Evolutionary conservation across 2,329 filamentous ascomycete genomes (phyloP).

Genomic region (Venturia pyrina): DNA sequence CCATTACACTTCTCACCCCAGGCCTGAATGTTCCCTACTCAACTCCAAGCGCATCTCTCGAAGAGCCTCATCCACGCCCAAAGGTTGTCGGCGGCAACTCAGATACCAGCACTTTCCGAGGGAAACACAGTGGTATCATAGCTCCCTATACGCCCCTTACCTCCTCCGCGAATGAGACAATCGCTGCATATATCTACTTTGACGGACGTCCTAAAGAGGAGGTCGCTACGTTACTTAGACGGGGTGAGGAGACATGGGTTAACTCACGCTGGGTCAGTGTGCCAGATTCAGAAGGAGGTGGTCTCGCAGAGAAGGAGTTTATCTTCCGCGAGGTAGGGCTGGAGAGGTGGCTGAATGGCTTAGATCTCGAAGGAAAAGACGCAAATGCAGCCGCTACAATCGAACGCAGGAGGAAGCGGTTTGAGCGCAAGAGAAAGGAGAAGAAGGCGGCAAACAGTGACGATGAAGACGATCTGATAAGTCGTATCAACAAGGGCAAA

Average conservation of each 20-base stretch:
- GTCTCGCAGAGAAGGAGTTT: slow-evolving; percentile 91
- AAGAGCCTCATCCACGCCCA: slow-evolving; percentile 70
- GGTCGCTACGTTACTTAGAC: slow-evolving; percentile 82
- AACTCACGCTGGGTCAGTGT: slow-evolving; percentile 97
- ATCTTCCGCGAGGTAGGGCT: slow-evolving; percentile 93
- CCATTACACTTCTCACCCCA: slow-evolving; percentile 87
- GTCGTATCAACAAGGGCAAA: slow-evolving; percentile 17
- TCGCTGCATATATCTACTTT: slow-evolving; percentile 98
- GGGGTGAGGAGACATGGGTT: slow-evolving; percentile 97
- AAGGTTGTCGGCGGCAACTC: slow-evolving; percentile 64
- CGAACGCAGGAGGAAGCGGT: slow-evolving; percentile 50
- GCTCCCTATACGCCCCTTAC: slow-evolving; percentile 88
- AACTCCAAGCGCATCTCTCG: slow-evolving; percentile 65
- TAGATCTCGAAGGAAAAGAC: slow-evolving; percentile 79
- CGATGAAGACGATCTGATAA: slow-evolving; percentile 31
- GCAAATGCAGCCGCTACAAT: slow-evolving; percentile 72
- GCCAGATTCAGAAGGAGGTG: slow-evolving; percentile 80
- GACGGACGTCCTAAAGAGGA: slow-evolving; percentile 93
- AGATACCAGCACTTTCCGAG: slow-evolving; percentile 23
- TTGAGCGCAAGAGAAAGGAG: slow-evolving; percentile 64
- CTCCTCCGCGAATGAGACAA: slow-evolving; percentile 87
- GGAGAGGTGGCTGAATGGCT: slow-evolving; percentile 90
- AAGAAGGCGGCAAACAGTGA: slow-evolving; percentile 43
- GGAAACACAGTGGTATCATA: slow-evolving; percentile 47
- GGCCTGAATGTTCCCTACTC: slow-evolving; percentile 88